Conservation (phyloP, 2,329 filamentous ascomycete genomes). For the Lasiodiplodia theobromae region DNA sequence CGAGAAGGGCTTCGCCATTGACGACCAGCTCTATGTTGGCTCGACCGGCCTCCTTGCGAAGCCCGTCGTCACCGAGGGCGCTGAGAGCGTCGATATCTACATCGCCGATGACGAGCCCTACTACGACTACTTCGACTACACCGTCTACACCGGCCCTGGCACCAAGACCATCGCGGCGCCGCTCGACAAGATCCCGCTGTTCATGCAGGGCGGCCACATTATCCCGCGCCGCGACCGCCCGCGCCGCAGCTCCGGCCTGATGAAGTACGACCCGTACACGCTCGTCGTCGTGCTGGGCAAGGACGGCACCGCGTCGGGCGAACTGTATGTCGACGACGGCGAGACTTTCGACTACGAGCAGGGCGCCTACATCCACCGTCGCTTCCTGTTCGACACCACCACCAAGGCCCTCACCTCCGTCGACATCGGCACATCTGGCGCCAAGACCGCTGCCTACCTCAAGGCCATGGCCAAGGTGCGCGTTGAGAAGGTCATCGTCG, state of each 20-base stretch:
- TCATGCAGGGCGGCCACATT: constrained; percentile 94
- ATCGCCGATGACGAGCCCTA: constrained; percentile 89
- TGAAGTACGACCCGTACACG: constrained; percentile 96
- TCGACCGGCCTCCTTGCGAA: constrained; percentile 90
- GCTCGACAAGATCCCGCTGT: constrained; percentile 83
- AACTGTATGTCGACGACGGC: constrained; percentile 90
- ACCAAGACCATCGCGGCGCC: constrained; percentile 78
- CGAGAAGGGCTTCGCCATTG: constrained; percentile 84
- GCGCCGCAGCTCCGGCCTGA: constrained; percentile 82
- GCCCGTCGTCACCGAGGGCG: constrained; percentile 81
- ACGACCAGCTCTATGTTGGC: constrained; percentile 93
- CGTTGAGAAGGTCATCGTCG: constrained; percentile 83
- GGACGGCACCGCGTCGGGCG: constrained; percentile 76
- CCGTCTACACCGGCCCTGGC: constrained; percentile 74
- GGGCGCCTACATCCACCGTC: constrained; percentile 87
- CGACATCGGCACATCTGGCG: constrained; percentile 63
- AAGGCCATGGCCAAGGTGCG: constrained; percentile 79
- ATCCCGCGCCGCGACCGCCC: constrained; percentile 89
- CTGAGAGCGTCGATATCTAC: constrained; percentile 78
- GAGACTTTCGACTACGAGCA: constrained; percentile 88
- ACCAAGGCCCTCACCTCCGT: constrained; percentile 69
- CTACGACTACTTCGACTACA: constrained; percentile 94
- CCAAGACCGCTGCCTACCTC: constrained; percentile 74
- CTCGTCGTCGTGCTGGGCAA: constrained; percentile 77
- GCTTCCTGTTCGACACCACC: constrained; percentile 69